Base-by-base conservation (phyloP, 2,329 filamentous ascomycete genomes). In the Parastagonospora avenae region DNA sequence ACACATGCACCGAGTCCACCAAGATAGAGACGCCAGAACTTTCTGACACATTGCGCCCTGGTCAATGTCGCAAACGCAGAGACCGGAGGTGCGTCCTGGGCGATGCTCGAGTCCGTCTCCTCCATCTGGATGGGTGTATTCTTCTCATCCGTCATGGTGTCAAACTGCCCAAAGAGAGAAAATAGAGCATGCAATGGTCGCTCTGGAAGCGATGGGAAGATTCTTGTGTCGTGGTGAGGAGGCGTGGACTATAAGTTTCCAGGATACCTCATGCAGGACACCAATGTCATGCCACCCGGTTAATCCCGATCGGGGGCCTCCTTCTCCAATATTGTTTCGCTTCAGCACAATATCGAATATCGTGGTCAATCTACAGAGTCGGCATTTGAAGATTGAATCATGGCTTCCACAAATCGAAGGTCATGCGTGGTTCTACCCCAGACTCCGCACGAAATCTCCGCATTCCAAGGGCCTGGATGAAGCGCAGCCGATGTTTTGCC, bases 1-100 rank as follows among this genome's bases (percentile, higher is more conserved):
- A 51, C 24, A 4, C 32, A 19, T 3, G 43, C 48, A 2, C 42
- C 42, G 4, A 46, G 36, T 12, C 42, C 48, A 30, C 31, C 42
- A 9, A 41, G 16, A 14, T 51, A 51, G 9, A 51, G 31, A 14
- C 48, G 42, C 48, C 48, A 51, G 30, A 46, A 51, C 15, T 46
- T 46, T 15, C 31, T 33, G 6, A 51, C 42, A 14, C 36, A 41
- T 11, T 51, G 48, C 4, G 36, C 42, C 30, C 42, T 46, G 16
- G 48, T 51, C 29, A 27, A 41, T 1, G 42, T 27, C 24, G 48
- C 48, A 42, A 46, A 51, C 2, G 42, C 36, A 9, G 48, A 51
- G 4, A 48, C 39, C 4, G 46, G 46, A 14, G 39, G 19, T 11
- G 46, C 24, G 16, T 43, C 32, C 5, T 48, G 15, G 10, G 11